phyloP scores from a whole-genome alignment of 768 basidiomycete genomes.

The Podaxis pistillaris region DNA sequence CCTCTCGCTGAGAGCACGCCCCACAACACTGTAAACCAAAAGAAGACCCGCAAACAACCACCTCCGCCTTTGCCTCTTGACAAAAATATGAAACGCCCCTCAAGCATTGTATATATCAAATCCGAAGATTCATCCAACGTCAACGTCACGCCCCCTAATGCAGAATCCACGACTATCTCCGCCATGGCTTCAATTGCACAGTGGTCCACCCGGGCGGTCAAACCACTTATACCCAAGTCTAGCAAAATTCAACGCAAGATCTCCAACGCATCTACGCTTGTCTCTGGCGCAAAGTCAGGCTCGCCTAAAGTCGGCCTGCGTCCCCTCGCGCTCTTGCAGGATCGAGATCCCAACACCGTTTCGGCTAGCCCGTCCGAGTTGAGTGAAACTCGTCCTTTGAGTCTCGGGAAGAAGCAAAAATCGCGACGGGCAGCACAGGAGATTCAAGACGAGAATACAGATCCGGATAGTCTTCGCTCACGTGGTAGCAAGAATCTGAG shows the following conservation, averaged over 20 bases:
- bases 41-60: constrained; percentile 28
- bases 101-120: constrained; percentile 66
- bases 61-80: constrained; percentile 34
- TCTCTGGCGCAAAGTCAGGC: constrained; percentile 31
- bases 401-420: constrained; percentile 56
- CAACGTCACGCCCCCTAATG: constrained; percentile 19
- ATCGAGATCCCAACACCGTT: constrained; percentile 39
- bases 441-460: constrained; percentile 39
- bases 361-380: constrained; percentile 21
- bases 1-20: constrained; percentile 67
- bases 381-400: constrained; percentile 47
- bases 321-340: constrained; percentile 60
- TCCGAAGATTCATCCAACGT: constrained; percentile 42
- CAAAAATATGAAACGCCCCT: constrained; percentile 36
- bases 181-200: constrained; percentile 39
- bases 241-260: constrained; percentile 46
- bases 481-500: constrained; percentile 48
- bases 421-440: constrained; percentile 26
- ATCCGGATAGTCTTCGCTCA: constrained; percentile 27
- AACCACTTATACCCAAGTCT: constrained; percentile 52
- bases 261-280: constrained; percentile 24
- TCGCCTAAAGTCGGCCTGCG: constrained; percentile 52
- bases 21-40: constrained; percentile 43
- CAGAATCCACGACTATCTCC: constrained; percentile 27
- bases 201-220: constrained; percentile 50